Percentiles rank a stretch among this genome's conserved stretches.
Evolutionary conservation across 345 rosid species (phyloP).

Genomic region (Adansonia digitata): DNA sequence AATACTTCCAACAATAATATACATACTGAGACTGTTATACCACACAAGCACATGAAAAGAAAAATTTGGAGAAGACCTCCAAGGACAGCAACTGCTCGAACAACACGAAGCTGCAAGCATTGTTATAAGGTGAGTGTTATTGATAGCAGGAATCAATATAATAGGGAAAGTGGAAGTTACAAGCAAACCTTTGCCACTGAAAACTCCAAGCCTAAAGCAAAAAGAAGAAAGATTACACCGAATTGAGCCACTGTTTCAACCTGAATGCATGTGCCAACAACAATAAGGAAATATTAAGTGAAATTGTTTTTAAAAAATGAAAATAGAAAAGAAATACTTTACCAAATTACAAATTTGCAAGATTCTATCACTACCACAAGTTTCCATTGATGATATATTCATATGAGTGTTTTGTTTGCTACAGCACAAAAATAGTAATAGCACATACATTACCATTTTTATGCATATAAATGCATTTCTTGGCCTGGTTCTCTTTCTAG

Average conservation of each 20-base stretch:
- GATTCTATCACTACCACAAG: not conserved
- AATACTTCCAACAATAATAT: not conserved
- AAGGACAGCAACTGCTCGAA: slow-evolving; percentile 84
- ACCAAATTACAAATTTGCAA: not conserved
- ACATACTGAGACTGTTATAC: slow-evolving; percentile 76
- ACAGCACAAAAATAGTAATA: not conserved
- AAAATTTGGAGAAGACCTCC: slow-evolving; percentile 92
- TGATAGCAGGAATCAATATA: not conserved
- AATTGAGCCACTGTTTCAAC: slow-evolving; percentile 98
- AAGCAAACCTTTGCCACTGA: slow-evolving; percentile 64
- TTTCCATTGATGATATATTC: not conserved
- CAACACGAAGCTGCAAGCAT: slow-evolving; percentile 75
- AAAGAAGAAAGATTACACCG: slow-evolving; percentile 96
- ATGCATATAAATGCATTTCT: not conserved
- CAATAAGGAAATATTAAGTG: not conserved
- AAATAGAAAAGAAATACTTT: not conserved
- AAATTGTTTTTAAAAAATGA: not conserved
- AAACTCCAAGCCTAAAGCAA: slow-evolving; percentile 89
- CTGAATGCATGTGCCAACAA: slow-evolving; percentile 31
- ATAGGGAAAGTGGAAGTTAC: slow-evolving; percentile 7
- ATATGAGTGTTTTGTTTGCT: not conserved
- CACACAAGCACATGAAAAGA: slow-evolving; percentile 88
- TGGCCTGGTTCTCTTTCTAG: not conserved
- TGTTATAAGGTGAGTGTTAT: not conserved
- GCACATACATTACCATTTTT: not conserved